Conservation (phyloP, 495 filamentous ascomycete genomes). For the Staphylotrichum longicolle region DNA sequence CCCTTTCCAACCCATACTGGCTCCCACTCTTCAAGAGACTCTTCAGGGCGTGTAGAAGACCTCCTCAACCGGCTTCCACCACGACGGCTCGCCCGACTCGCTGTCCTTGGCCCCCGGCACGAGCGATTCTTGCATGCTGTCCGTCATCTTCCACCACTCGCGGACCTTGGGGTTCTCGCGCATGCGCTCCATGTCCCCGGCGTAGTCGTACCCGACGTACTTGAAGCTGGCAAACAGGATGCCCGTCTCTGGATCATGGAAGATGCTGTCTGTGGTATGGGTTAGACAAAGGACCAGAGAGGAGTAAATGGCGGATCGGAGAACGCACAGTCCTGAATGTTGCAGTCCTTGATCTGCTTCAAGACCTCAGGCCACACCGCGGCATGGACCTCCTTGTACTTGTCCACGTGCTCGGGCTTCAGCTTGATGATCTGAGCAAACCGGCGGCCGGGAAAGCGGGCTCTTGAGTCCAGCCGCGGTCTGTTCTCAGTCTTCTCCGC, state of each 20-base stretch:
- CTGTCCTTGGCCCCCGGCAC: constrained; percentile 62
- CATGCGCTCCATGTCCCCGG: constrained; percentile 71
- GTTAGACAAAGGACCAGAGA: not conserved
- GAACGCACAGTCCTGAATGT: constrained; percentile 65
- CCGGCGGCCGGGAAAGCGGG: constrained; percentile 44
- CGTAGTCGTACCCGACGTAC: constrained; percentile 67
- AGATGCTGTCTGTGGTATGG: constrained; percentile 61
- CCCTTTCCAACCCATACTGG: too few species aligned
- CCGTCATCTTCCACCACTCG: constrained; percentile 79
- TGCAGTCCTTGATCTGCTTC: constrained; percentile 67
- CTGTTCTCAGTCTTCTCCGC: too few species aligned
- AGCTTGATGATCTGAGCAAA: constrained; percentile 69
- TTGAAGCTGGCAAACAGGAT: constrained; percentile 73
- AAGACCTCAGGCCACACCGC: constrained; percentile 73
- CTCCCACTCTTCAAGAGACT: too few species aligned
- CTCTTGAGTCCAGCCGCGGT: too few species aligned
- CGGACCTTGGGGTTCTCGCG: constrained; percentile 63
- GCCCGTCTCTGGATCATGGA: constrained; percentile 58
- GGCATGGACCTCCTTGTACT: constrained; percentile 70
- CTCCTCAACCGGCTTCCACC: constrained; percentile 72
- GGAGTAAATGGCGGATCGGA: not conserved
- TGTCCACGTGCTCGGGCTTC: constrained; percentile 58
- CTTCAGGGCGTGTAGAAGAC: constrained; percentile 61
- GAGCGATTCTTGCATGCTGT: constrained; percentile 63
- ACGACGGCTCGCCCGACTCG: constrained; percentile 58